phyloP scores from a whole-genome alignment of 352 stramenopile genomes.

The Globisporangium apiculatum region DNA sequence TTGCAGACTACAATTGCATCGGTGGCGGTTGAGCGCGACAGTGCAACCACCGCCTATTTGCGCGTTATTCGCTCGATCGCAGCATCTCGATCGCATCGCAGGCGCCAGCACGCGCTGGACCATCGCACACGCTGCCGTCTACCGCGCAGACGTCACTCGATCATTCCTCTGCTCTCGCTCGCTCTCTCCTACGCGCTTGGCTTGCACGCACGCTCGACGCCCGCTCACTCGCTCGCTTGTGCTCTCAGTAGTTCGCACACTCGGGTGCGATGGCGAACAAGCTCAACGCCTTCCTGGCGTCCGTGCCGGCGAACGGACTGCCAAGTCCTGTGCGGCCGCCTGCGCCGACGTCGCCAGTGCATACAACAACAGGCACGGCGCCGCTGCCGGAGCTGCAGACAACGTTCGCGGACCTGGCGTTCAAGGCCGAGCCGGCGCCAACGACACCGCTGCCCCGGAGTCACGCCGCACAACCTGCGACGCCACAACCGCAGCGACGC shows the following conservation, averaged over 20 bases:
- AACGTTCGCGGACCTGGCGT: too few species aligned
- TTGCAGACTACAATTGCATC: too few species aligned
- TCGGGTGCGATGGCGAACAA: conserved; percentile 42
- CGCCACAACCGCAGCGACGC: conserved; percentile 34
- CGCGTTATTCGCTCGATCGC: too few species aligned
- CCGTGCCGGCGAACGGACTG: conserved; percentile 53
- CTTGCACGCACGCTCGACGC: too few species aligned
- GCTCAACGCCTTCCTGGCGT: conserved; percentile 70
- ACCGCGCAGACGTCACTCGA: neutral
- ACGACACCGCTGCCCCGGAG: conserved; percentile 1
- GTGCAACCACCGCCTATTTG: too few species aligned
- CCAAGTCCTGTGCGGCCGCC: conserved; percentile 18
- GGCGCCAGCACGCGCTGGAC: too few species aligned
- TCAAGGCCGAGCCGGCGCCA: neutral
- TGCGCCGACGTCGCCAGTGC: too few species aligned
- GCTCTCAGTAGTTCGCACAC: neutral
- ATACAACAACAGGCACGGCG: conserved; percentile 15
- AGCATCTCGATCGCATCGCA: too few species aligned
- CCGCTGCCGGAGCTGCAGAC: conserved; percentile 19
- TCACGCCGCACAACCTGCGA: conserved; percentile 22
- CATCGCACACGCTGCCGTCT: too few species aligned
- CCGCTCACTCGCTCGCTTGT: conserved; percentile 4
- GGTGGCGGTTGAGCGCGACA: too few species aligned
- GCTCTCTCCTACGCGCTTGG: too few species aligned
- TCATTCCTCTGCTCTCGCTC: conserved; percentile 2